These are phyloP conservation scores for Orychophragmus violaceus DNA, from an alignment of 345 rosid genomes.

Conservation along the genomic window DNA sequence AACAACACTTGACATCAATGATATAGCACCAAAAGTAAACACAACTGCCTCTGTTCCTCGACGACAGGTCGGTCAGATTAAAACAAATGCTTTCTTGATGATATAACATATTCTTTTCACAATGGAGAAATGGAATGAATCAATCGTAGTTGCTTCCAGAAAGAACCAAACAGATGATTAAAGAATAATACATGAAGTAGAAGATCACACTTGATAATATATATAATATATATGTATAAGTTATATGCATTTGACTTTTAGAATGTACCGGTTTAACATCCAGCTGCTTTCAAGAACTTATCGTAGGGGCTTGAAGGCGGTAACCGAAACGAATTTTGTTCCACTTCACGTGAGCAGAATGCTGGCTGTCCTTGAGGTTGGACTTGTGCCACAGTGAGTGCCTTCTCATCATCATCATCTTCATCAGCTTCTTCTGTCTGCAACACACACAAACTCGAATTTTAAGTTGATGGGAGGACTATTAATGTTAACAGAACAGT, in stretches of 20 bases:
- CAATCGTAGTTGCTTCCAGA: constrained; percentile 22
- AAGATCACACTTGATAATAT: constrained; percentile 22
- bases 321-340: constrained; percentile 56
- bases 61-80: too few species aligned
- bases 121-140: constrained; percentile 21
- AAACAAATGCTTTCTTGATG: neutral
- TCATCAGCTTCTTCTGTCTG: constrained; percentile 39
- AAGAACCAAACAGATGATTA: constrained; percentile 10
- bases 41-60: too few species aligned
- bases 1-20: too few species aligned
- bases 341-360: constrained; percentile 33
- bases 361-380: constrained; percentile 32
- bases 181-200: constrained; percentile 3
- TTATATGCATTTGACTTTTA: constrained; percentile 12
- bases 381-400: constrained; percentile 25
- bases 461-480: neutral
- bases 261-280: constrained; percentile 45
- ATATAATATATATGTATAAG: neutral
- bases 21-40: too few species aligned
- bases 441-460: constrained; percentile 6
- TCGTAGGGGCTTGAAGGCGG: constrained; percentile 88
- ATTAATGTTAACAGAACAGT: neutral
- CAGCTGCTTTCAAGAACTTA: constrained; percentile 82
- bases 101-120: neutral
- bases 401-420: constrained; percentile 28